Conservation (phyloP, 1,284 basidiomycete genomes). For the Leccinum huronense region DNA sequence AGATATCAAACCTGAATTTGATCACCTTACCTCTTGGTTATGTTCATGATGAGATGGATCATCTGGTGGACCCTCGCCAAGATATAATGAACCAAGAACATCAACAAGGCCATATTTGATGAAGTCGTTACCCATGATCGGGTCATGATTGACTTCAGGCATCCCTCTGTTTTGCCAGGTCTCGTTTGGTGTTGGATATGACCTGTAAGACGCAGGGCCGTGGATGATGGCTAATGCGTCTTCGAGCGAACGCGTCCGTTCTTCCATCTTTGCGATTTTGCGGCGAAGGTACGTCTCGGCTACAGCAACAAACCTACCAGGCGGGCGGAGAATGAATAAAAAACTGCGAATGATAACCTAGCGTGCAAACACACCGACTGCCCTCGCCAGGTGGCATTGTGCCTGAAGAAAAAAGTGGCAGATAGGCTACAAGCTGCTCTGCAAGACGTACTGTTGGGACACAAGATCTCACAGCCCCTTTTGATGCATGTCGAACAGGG, state of each 20-base stretch:
- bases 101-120: constrained; percentile 16
- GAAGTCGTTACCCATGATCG: constrained; percentile 8
- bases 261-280: constrained; percentile 44
- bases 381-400: constrained; percentile 51
- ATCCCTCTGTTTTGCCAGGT: constrained; percentile 16
- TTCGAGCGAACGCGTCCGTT: constrained; percentile 48
- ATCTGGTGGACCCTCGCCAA: constrained; percentile 12
- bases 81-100: constrained; percentile 17
- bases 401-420: constrained; percentile 29
- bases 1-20: constrained; percentile 2
- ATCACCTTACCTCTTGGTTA: constrained; percentile 20
- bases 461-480: constrained; percentile 48
- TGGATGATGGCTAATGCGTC: constrained; percentile 50
- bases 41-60: constrained; percentile 3
- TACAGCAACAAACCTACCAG: constrained; percentile 45
- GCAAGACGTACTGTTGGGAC: constrained; percentile 42
- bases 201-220: constrained; percentile 30
- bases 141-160: constrained; percentile 4
- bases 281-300: constrained; percentile 48
- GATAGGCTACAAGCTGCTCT: neutral
- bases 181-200: constrained; percentile 40
- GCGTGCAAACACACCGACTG: constrained; percentile 38
- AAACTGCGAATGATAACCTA: neutral
- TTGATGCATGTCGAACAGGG: constrained; percentile 37
- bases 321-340: neutral